Base-by-base conservation (phyloP, 768 basidiomycete species). In the Pleurotus sapidus region DNA sequence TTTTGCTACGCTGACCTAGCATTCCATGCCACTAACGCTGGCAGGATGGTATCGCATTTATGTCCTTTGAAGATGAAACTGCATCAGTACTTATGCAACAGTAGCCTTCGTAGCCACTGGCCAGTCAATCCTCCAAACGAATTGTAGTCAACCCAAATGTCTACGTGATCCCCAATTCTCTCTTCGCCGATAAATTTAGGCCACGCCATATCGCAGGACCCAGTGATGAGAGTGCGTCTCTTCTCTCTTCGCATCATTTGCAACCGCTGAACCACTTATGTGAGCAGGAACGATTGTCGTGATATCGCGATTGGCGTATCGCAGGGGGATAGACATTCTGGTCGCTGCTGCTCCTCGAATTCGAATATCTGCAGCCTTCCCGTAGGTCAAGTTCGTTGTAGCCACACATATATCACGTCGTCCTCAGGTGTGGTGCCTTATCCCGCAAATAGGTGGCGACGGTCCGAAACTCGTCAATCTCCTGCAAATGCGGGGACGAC, bases 391-490 rank as follows among this genome's bases (percentile, higher is more conserved):
- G 42, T 97, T 98, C 64, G 73, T 98, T 45, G 81, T 99, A 27
- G 95, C 92, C 89, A 57, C 20, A 79, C 64, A 34, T 14, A 20
- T 30, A 6, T 8, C n/a, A 43, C 57, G 12, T 37, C 20, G 20
- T 40, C 23, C 40, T 56, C 43, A 34, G 18, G 20, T 20, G 3
- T 27, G 5, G 18, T 43, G 14, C 37, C 46, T 18, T 24, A 23
- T 25, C 20, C 40, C 45, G 57, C n/a, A 27, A 14, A 1, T 64
- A 93, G 93, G 94, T 1, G 97, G 97, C 0, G 91, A 95, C 62
- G 97, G 97, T 0, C 96, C 97, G 0, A 98, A 98, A 68, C 81
- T 96, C 61, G 89, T 95, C 37, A 94, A 98, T 60, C 74, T 99
- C 5, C 82, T 97, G 11, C 97, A 98, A 75, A 96, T 96, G 88